Evolutionary conservation across 106 monocot species (phyloP).

Genomic region (Posidonia australis): DNA sequence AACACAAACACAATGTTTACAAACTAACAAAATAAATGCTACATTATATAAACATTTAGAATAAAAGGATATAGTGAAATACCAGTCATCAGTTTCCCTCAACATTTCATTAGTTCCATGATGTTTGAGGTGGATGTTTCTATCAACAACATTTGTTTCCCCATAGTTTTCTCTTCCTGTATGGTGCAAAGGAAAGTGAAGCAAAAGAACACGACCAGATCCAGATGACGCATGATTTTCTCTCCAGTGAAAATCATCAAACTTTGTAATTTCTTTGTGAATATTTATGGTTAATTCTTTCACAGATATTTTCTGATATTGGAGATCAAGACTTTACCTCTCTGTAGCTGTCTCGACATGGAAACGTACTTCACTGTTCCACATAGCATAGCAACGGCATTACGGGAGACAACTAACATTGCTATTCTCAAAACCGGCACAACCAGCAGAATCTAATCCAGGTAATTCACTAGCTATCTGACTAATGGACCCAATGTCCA

Average conservation of each 20-base stretch:
- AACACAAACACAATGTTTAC: no score
- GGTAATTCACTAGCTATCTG: slow-evolving; percentile 32
- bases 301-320: not conserved
- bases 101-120: not conserved
- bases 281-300: not conserved
- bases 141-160: not conserved
- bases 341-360: slow-evolving; percentile 51
- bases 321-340: slow-evolving; percentile 34
- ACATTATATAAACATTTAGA: no score
- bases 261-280: not conserved
- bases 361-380: slow-evolving; percentile 36
- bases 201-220: slow-evolving; percentile 56
- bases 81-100: not conserved
- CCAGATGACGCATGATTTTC: slow-evolving; percentile 21
- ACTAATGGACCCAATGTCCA: slow-evolving; percentile 24
- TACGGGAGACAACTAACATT: slow-evolving; percentile 51
- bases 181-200: slow-evolving; percentile 42
- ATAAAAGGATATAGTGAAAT: not conserved
- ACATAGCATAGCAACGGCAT: slow-evolving; percentile 46
- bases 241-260: slow-evolving; percentile 16
- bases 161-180: not conserved
- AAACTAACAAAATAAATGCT: no score
- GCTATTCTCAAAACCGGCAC: slow-evolving; percentile 34
- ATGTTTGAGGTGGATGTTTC: not conserved
- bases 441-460: slow-evolving; percentile 42